Percentiles rank a stretch among this genome's conserved stretches.
These are phyloP conservation scores for Clarireedia monteithiana DNA, from an alignment of 2,329 filamentous ascomycete species.

Conservation along the genomic window DNA sequence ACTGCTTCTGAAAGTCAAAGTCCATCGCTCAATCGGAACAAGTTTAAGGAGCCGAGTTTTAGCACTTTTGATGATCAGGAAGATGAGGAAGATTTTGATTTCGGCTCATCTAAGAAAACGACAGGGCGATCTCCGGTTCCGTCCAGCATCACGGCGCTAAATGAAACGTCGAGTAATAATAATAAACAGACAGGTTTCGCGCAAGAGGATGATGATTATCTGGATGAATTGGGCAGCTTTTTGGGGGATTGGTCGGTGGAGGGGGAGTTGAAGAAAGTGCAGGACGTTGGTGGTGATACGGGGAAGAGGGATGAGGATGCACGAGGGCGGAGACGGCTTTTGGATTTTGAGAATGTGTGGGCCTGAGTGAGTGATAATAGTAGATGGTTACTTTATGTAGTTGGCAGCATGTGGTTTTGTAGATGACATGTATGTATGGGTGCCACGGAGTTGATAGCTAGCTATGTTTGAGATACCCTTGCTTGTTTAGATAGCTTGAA, in stretches of 20 bases:
- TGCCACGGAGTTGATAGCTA: neutral
- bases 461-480: neutral
- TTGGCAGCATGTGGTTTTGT: no score
- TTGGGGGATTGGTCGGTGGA: conserved; percentile 33
- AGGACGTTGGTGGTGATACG: neutral
- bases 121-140: neutral
- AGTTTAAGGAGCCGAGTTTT: neutral
- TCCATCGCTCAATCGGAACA: conserved; percentile 21
- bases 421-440: neutral
- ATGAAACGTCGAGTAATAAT: conserved; percentile 27
- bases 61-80: neutral
- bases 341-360: conserved; percentile 15
- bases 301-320: conserved; percentile 8
- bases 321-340: conserved; percentile 16
- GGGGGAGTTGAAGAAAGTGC: conserved; percentile 30
- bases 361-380: conserved; percentile 3
- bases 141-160: conserved; percentile 27
- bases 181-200: neutral
- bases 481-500: neutral
- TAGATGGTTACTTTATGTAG: no score
- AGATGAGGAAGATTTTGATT: neutral
- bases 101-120: no score
- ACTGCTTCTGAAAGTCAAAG: neutral
- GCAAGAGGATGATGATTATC: neutral
- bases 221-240: conserved; percentile 21